Evolutionary conservation across 192 early-diverging fungal genomes (phyloP).

Genomic region (Irineochytrium annulatum): DNA sequence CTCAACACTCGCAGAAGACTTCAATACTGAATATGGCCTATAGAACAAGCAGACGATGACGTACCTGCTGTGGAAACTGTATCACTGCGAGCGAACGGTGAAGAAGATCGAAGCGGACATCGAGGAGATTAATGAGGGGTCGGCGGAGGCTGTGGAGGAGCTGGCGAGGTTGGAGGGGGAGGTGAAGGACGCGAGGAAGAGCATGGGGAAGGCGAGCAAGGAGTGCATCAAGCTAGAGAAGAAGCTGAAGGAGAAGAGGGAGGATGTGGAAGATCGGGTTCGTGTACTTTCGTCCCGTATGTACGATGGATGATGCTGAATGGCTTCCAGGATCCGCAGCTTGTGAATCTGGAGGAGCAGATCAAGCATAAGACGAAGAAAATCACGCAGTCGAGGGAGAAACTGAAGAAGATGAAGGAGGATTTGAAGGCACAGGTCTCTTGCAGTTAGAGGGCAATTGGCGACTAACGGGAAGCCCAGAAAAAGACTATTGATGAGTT

Average conservation of each 20-base stretch:
- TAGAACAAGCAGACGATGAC: slow-evolving; percentile 61
- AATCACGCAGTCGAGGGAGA: slow-evolving; percentile 55
- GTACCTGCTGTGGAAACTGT: slow-evolving; percentile 87
- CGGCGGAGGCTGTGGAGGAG: slow-evolving; percentile 26
- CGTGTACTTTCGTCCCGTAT: background rate
- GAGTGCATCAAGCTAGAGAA: slow-evolving; percentile 70
- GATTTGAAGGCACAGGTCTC: slow-evolving; percentile 54
- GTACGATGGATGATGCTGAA: background rate
- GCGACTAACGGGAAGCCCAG: background rate
- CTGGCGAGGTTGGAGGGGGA: slow-evolving; percentile 37
- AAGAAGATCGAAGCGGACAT: slow-evolving; percentile 56
- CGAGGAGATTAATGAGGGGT: slow-evolving; percentile 40
- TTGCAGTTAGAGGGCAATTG: background rate
- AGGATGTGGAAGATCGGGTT: slow-evolving; percentile 65
- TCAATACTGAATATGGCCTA: too few species aligned
- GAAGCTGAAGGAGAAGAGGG: slow-evolving; percentile 66
- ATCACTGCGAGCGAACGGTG: slow-evolving; percentile 74
- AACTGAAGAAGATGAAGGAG: slow-evolving; percentile 42
- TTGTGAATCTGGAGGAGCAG: slow-evolving; percentile 69
- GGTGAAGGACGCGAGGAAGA: slow-evolving; percentile 61
- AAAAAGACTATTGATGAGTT: slow-evolving; percentile 40
- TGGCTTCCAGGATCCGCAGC: slow-evolving; percentile 50
- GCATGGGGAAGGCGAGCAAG: slow-evolving; percentile 69
- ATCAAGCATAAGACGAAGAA: slow-evolving; percentile 68
- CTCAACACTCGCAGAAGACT: too few species aligned